Evolutionary conservation across 345 rosid species (phyloP).

Genomic region (Brassica napus): DNA sequence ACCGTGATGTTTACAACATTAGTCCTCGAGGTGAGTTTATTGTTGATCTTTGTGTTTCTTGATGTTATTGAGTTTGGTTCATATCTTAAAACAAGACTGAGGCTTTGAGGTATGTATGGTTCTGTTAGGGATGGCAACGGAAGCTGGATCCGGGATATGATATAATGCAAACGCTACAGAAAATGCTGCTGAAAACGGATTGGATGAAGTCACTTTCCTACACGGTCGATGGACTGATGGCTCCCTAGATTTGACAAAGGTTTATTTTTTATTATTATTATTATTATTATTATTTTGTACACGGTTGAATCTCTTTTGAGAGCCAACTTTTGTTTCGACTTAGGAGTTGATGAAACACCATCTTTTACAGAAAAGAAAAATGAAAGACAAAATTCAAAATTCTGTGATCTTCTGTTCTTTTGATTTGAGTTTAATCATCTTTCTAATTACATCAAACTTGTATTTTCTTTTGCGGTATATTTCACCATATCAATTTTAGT

Average conservation of each 20-base stretch:
- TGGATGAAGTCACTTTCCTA: conserved; percentile 93
- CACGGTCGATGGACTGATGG: conserved; percentile 98
- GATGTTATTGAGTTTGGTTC: conserved; percentile 5
- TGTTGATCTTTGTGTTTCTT: not conserved
- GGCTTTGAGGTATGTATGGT: not conserved
- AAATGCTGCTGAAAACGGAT: conserved; percentile 75
- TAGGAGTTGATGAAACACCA: conserved; percentile 28
- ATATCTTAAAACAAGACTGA: conserved; percentile 4
- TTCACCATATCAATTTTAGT: not conserved
- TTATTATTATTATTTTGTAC: conserved; percentile 24
- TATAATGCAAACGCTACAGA: conserved; percentile 81
- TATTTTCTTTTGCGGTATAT: not conserved
- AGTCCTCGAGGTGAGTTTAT: conserved; percentile 84
- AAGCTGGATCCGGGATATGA: conserved; percentile 91
- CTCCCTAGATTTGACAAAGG: conserved; percentile 52
- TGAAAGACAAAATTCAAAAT: not conserved
- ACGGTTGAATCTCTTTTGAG: conserved; percentile 42
- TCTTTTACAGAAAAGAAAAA: conserved; percentile 1
- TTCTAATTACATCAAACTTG: not conserved
- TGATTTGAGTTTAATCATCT: conserved; percentile 14
- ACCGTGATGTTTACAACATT: conserved; percentile 94
- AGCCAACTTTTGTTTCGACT: conserved; percentile 21
- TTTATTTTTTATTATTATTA: conserved; percentile 13
- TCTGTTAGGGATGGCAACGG: conserved; percentile 92
- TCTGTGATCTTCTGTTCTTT: not conserved